A percentile compares a stretch with the other conserved stretches of the same genome.
Conservation (phyloP, 176 grass and related monocot species). For the Carex cristatella region DNA sequence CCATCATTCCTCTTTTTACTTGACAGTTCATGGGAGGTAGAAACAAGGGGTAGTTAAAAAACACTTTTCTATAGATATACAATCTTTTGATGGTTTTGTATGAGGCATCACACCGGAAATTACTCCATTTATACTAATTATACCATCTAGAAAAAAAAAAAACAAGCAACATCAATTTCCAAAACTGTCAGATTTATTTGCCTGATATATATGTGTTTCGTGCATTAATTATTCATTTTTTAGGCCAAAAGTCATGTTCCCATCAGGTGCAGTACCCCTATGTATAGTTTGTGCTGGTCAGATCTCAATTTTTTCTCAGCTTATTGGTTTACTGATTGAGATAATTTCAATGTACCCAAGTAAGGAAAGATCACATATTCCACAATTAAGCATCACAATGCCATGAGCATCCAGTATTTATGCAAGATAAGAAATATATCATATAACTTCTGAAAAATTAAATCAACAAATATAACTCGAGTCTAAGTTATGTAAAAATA, state of each 20-base stretch:
- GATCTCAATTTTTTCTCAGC: background rate
- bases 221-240: background rate
- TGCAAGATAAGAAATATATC: background rate
- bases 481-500: background rate
- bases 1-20: background rate
- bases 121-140: background rate
- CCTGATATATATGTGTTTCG: background rate
- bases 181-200: background rate
- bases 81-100: background rate
- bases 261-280: background rate
- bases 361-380: background rate
- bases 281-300: background rate
- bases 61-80: background rate
- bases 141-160: background rate
- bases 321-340: background rate
- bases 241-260: background rate
- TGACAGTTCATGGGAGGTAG: background rate
- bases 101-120: background rate
- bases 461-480: background rate
- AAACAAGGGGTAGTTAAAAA: background rate
- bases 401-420: background rate
- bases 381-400: background rate
- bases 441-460: background rate
- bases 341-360: background rate
- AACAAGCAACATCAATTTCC: background rate